Base-by-base conservation (phyloP, 805 yeast species). In the Ogataea thermomethanolica region DNA sequence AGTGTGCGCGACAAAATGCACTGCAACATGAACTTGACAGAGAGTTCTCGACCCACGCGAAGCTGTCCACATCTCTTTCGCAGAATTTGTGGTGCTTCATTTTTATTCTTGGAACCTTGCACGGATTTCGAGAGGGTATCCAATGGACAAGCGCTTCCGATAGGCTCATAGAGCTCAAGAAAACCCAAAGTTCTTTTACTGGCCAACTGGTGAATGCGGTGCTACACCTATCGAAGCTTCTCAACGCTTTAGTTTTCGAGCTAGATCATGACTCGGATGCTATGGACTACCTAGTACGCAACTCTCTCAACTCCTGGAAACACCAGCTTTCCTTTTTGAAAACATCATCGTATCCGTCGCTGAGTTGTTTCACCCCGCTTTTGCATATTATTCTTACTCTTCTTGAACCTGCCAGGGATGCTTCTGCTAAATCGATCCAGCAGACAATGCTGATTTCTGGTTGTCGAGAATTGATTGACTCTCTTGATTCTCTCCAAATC, bases 21-120 rank as follows among this genome's bases (percentile, higher is more conserved):
- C 35, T 50, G 12, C 54, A 50, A 26, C 44, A 46, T 10, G 59
- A 56, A 5, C 36, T 53, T 4, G 46, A 49, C 33, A 31, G 51
- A 17, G 42, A 53, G 23, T 32, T 10, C 24, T 29, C 46, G 3
- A 48, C 46, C 15, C 32, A 40, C 35, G 35, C 39, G 9, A 39
- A 44, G 17, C 35, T 49, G 6, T 36, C 43, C 6, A 45, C 51
- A 13, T 23, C 39, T n/a, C 42, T 35, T 24, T 34, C 56, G 14
- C 49, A 50, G 27, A 55, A 54, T 37, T 50, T 55, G 9, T 56
- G 62, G 62, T 44, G 57, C 33, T 37, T 45, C n/a, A 33, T 61
- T 3, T 59, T 44, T 31, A 53, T 59, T 23, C 35, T 56, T 20
- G 63, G 63, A 11, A 53, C 50, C 25, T 30, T 55, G 9, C 51